Evolutionary conservation across 495 filamentous ascomycete genomes (phyloP), one percentile per base, ranked within the genome.

Genomic region (Xylaria telfairii): DNA sequence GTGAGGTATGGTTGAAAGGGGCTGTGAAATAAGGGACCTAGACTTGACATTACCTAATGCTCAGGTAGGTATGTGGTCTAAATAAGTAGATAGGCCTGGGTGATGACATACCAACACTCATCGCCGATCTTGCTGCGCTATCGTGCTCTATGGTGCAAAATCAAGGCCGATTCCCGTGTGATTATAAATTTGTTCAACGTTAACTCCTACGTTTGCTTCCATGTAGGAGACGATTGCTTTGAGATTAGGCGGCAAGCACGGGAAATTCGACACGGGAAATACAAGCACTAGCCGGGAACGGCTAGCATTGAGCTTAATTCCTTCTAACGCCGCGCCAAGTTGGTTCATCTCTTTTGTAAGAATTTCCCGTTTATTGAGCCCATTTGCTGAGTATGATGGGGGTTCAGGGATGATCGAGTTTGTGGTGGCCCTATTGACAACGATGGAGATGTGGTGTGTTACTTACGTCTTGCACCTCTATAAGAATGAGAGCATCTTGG

Each of bases 201-300:
- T 64, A 64, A 64, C 61, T 44, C 61, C 61, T 64, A 47, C 12
- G 24, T 28, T 63, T 4, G 39, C 59, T 26, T 7, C 8, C 24
- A 15, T 0, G 24, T 13, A 42, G 17, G 32, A 5, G 46, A n/a
- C 21, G 2, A 49, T 21, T 49, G 9, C 13, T 10, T 26, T 28
- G 10, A 26, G 6, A 39, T 54, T 24, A 28, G 24, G 32, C 37
- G 60, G 32, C 17, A 62, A 42, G 30, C 24, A 44, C 39, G 59
- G 61, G 21, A n/a, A 64, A 41, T 61, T 28, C 59, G 12, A 61
- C 34, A 37, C 59, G 59, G 59, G 17, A 61, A 39, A 61, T 61
- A 1, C 8, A 7, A 7, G 12, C 26, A 19, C 59, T 61, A 41
- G 17, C 59, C 21, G 10, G 9, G 6, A 46, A 28, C 2, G 56